Evolutionary conservation across 352 stramenopile species (phyloP), one percentile per base, ranked within the genome.

Genomic region (Phytopythium mirpurense): DNA sequence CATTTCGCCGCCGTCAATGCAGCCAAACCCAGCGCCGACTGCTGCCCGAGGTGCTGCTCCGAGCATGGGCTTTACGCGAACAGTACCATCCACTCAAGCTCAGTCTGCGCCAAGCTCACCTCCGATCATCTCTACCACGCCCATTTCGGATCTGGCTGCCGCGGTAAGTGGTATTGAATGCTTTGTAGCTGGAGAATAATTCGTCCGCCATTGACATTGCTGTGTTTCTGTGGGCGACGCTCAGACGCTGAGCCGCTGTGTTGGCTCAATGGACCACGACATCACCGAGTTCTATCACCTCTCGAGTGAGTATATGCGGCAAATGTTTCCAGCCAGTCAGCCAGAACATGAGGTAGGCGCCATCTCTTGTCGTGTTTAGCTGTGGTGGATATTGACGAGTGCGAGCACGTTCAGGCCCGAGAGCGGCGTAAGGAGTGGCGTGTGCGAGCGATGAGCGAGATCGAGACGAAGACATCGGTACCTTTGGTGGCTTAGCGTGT

Each of bases 241-340:
- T 7, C 41, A 47, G 41, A 21, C 23, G 41, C 24, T 47, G 41
- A 14, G 5, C 7, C 41, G 41, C 23, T 47, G 41, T 14, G 14
- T 32, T 19, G 41, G 41, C 3, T 19, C 41, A 2, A 3, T 47
- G 41, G 41, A 47, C 3, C 19, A 14, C 4, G 41, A 47, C 9
- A 47, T 47, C 41, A 47, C 23, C 41, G 41, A 47, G 41, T 47
- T 47, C 41, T 47, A 47, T 23, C 41, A 32, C 14, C 21, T 19
- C 23, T 47, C 23, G 8, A 47, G 41, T 23, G 41, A 47, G 10
- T 32, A 32, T 23, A 47, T 47, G 41, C 23, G 41, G 5, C 18
- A 14, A 18, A 47, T 47, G 41, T 32, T 47, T 14, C 41, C 41
- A 21, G 21, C 23, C 12, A 47, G 23, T 32, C 12, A 32, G 15